Percentiles rank a stretch among this genome's conserved stretches.
phyloP scores from a whole-genome alignment of 1,139 yeast genomes.

The Candida anutae region DNA sequence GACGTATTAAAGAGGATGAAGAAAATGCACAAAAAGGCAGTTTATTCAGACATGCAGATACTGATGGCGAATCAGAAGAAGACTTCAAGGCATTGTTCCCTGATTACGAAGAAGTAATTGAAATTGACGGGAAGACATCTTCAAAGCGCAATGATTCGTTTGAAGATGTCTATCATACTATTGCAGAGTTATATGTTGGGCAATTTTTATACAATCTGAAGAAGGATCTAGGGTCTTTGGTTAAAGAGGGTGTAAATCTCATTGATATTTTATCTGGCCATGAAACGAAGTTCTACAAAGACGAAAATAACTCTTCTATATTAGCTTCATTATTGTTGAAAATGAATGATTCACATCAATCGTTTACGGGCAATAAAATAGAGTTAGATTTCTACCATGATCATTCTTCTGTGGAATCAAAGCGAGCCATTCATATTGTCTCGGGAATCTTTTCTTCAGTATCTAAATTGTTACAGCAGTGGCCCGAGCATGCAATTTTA shows the following conservation, averaged over 20 bases:
- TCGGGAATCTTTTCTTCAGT: slow-evolving; percentile 42
- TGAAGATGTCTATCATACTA: slow-evolving; percentile 21
- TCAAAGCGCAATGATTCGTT: slow-evolving; percentile 12
- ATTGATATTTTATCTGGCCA: slow-evolving; percentile 14
- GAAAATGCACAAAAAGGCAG: slow-evolving; percentile 52
- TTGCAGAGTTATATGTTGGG: slow-evolving; percentile 23
- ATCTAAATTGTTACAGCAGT: slow-evolving; percentile 46
- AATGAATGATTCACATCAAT: slow-evolving; percentile 20
- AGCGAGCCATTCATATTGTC: slow-evolving; percentile 48
- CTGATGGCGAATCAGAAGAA: slow-evolving; percentile 57
- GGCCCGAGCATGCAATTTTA: slow-evolving; percentile 96
- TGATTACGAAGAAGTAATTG: slow-evolving; percentile 66
- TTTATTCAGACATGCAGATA: slow-evolving; percentile 56
- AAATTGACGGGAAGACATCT: slow-evolving; percentile 15
- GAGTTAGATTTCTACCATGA: slow-evolving; percentile 63
- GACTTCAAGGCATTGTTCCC: slow-evolving; percentile 79
- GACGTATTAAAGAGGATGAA: slow-evolving; percentile 60
- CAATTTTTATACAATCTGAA: slow-evolving; percentile 15
- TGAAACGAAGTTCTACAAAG: slow-evolving; percentile 13
- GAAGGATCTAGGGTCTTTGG: slow-evolving; percentile 18
- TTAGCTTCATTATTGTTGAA: slow-evolving; percentile 37
- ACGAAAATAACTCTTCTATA: slow-evolving; percentile 22
- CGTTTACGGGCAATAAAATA: slow-evolving; percentile 9
- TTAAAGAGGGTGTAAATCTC: slow-evolving; percentile 37
- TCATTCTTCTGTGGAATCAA: slow-evolving; percentile 53